Percentiles rank a stretch among this genome's conserved stretches.
Evolutionary conservation across 495 filamentous ascomycete genomes (phyloP).

Genomic region (Usnea hakonensis): DNA sequence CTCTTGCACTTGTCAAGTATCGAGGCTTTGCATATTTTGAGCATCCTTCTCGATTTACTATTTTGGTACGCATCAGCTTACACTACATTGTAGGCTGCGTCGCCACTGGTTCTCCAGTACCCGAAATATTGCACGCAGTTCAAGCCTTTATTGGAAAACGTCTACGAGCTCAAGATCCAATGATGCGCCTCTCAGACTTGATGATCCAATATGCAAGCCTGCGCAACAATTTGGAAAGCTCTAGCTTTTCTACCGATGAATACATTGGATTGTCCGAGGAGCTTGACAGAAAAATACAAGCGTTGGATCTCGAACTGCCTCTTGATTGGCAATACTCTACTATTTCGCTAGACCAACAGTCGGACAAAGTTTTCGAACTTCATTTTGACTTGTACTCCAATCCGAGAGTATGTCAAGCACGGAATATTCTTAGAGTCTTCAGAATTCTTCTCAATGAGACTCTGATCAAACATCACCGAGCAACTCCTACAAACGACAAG

Average conservation of each 20-base stretch:
- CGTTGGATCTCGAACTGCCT: background rate
- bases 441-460: conserved; percentile 30
- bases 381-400: conserved; percentile 25
- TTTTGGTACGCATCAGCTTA: conserved; percentile 20
- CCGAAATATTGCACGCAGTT: conserved; percentile 18
- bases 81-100: conserved; percentile 23
- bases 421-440: conserved; percentile 26
- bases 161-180: conserved; percentile 13
- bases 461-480: background rate
- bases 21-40: conserved; percentile 23
- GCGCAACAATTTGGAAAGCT: background rate
- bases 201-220: conserved; percentile 7
- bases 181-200: conserved; percentile 10
- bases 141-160: conserved; percentile 12
- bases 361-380: conserved; percentile 16
- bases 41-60: conserved; percentile 3
- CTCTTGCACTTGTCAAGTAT: conserved; percentile 26
- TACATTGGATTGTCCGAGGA: background rate
- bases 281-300: conserved; percentile 2
- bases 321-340: background rate
- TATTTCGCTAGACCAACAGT: background rate
- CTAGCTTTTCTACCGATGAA: background rate
- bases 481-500: background rate
- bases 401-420: conserved; percentile 21
- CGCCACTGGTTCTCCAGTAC: conserved; percentile 14